These are phyloP conservation scores for Spathaspora sp. DNA, from an alignment of 1,139 yeast species.

Conservation along the genomic window DNA sequence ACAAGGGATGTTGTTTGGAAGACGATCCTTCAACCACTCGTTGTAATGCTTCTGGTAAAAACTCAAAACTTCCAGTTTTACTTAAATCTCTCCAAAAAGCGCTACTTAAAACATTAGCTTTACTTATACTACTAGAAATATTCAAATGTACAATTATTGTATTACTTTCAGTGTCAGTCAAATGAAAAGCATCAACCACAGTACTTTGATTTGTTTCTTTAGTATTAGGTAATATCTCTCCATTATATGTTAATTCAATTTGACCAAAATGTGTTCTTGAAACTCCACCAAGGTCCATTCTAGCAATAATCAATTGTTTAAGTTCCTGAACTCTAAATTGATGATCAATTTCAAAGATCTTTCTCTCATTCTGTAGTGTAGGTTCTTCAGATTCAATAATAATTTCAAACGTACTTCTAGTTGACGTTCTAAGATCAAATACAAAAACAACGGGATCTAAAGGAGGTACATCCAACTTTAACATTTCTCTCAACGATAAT, in stretches of 20 bases:
- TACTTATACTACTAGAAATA: background rate
- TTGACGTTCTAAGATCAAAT: conserved; percentile 1
- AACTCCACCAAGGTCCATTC: conserved; percentile 25
- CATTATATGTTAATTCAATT: conserved; percentile 19
- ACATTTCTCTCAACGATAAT: conserved; percentile 16
- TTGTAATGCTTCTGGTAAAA: conserved; percentile 16
- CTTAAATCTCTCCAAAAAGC: conserved; percentile 29
- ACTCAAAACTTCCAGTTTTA: conserved; percentile 24
- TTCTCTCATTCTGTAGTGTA: conserved; percentile 20
- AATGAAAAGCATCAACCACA: conserved; percentile 15
- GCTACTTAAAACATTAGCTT: conserved; percentile 23
- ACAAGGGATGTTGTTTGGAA: background rate
- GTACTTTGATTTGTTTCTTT: conserved; percentile 10
- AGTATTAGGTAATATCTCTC: conserved; percentile 11
- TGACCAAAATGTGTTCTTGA: conserved; percentile 32
- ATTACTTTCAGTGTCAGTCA: conserved; percentile 12
- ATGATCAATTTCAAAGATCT: conserved; percentile 25
- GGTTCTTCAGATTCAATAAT: conserved; percentile 18
- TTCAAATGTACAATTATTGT: background rate
- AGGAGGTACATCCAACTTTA: conserved; percentile 34
- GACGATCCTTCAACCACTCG: background rate
- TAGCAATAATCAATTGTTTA: conserved; percentile 21
- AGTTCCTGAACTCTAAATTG: conserved; percentile 24
- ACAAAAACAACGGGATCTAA: conserved; percentile 18
- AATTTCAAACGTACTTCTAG: conserved; percentile 8